A percentile compares a stretch with the other conserved stretches of the same genome.
phyloP scores from a whole-genome alignment of 371 early-diverging fungal species.

The Coemansia sp. region DNA sequence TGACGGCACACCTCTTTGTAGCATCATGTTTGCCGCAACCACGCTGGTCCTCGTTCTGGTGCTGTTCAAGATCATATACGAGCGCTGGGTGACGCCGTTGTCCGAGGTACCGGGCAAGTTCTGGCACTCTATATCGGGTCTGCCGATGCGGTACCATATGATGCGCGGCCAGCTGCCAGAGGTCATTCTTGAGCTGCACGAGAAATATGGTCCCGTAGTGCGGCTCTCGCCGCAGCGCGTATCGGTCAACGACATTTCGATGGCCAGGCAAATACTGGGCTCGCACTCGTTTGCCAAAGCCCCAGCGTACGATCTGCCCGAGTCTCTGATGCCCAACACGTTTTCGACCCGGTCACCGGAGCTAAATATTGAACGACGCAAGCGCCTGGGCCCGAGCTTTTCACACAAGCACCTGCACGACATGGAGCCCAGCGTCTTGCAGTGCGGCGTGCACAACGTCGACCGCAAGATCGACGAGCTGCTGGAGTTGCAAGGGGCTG shows the following conservation, averaged over 20 bases:
- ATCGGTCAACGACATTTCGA: constrained; percentile 17
- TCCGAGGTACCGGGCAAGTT: constrained; percentile 24
- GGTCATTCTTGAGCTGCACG: constrained; percentile 17
- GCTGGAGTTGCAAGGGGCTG: neutral
- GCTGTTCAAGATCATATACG: constrained; percentile 42
- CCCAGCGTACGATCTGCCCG: constrained; percentile 31
- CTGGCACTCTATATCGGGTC: constrained; percentile 25
- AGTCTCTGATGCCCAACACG: constrained; percentile 19
- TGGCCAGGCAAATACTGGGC: constrained; percentile 22
- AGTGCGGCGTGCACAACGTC: constrained; percentile 13
- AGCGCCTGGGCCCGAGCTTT: constrained; percentile 37
- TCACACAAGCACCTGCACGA: constrained; percentile 19
- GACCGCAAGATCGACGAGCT: constrained; percentile 9
- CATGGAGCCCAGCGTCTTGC: constrained; percentile 26
- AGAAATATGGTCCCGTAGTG: constrained; percentile 30
- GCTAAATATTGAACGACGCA: constrained; percentile 20
- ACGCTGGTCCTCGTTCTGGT: constrained; percentile 23
- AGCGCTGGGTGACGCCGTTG: constrained; percentile 44
- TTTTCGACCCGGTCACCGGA: constrained; percentile 40
- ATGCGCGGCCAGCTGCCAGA: constrained; percentile 34
- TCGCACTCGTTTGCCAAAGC: constrained; percentile 30
- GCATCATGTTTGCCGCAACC: constrained; percentile 25
- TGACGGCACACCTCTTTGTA: constrained; percentile 23
- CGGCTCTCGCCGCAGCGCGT: constrained; percentile 44
- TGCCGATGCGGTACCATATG: constrained; percentile 48